A percentile compares a stretch with the other conserved stretches of the same genome.
Conservation (phyloP, 2,329 filamentous ascomycete genomes). For the Fusarium graminum region DNA sequence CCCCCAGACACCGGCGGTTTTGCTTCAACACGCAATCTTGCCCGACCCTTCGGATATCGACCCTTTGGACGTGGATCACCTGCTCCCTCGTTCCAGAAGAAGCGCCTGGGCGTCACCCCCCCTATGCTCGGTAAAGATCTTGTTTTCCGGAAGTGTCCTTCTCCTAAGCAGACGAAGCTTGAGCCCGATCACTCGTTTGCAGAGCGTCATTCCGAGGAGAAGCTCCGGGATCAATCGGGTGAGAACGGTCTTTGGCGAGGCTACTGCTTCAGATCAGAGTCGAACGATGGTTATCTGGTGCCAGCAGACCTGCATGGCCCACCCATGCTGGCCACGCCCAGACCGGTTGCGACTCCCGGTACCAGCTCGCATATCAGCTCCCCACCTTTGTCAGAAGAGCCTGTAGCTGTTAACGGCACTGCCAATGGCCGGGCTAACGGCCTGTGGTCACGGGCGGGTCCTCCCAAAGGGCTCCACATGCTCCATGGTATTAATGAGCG, state of each 20-base stretch:
- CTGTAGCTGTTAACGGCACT: conserved; percentile 49
- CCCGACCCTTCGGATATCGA: conserved; percentile 58
- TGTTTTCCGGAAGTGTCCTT: conserved; percentile 82
- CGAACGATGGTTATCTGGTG: conserved; percentile 55
- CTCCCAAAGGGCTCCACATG: conserved; percentile 62
- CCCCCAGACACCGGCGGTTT: conserved; percentile 58
- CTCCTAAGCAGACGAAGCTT: conserved; percentile 86
- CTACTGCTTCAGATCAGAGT: conserved; percentile 67
- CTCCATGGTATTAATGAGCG: conserved; percentile 66
- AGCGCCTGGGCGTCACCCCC: conserved; percentile 72
- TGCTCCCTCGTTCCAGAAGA: conserved; percentile 57
- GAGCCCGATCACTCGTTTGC: conserved; percentile 79
- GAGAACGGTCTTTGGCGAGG: conserved; percentile 81
- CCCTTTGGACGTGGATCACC: conserved; percentile 54
- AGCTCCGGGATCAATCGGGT: conserved; percentile 68
- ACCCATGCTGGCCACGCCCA: conserved; percentile 65
- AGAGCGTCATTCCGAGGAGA: conserved; percentile 61
- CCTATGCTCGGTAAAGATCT: conserved; percentile 91
- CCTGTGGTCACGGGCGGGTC: conserved; percentile 48
- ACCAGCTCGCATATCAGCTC: conserved; percentile 58
- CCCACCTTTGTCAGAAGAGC: conserved; percentile 58
- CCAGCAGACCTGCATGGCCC: conserved; percentile 61
- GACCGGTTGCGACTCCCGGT: conserved; percentile 56
- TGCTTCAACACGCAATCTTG: conserved; percentile 46
- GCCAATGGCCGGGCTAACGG: conserved; percentile 35